Percentiles rank a stretch among this genome's conserved stretches.
These are phyloP conservation scores for Corylus heterophylla DNA, from an alignment of 306 rosid genomes.

Conservation along the genomic window DNA sequence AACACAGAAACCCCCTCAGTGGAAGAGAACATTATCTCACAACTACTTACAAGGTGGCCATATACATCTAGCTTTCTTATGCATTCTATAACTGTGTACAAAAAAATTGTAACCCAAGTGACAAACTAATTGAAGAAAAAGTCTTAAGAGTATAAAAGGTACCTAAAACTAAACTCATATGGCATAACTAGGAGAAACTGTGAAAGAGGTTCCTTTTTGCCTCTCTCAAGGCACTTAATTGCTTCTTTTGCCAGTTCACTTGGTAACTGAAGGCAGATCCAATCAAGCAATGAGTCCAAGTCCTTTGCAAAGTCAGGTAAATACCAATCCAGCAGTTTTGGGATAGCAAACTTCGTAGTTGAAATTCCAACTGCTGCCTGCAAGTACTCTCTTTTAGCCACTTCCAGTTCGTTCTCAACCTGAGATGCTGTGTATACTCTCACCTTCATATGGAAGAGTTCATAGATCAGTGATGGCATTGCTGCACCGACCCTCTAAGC, in stretches of 20 bases:
- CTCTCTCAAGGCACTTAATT: constrained; percentile 62
- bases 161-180: constrained; percentile 92
- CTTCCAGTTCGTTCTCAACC: constrained; percentile 83
- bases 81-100: constrained; percentile 40
- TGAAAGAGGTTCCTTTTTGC: constrained; percentile 53
- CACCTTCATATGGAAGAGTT: constrained; percentile 62
- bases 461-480: constrained; percentile 19
- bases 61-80: constrained; percentile 19
- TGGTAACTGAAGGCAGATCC: constrained; percentile 95
- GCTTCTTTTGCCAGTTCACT: constrained; percentile 87
- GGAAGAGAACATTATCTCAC: not conserved
- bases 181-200: constrained; percentile 80
- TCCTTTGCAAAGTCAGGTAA: constrained; percentile 86
- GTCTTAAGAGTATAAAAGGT: constrained; percentile 57
- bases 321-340: constrained; percentile 89
- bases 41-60: constrained; percentile 27
- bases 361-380: constrained; percentile 84
- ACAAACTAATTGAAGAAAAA: constrained; percentile 8
- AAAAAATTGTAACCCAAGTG: constrained; percentile 45
- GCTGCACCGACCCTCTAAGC: not conserved
- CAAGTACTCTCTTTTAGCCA: constrained; percentile 83
- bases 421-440: constrained; percentile 83
- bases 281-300: constrained; percentile 83
- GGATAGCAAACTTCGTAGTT: constrained; percentile 60
- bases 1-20: not conserved